Conservation (phyloP, 345 rosid species). For the Salix purpurea region DNA sequence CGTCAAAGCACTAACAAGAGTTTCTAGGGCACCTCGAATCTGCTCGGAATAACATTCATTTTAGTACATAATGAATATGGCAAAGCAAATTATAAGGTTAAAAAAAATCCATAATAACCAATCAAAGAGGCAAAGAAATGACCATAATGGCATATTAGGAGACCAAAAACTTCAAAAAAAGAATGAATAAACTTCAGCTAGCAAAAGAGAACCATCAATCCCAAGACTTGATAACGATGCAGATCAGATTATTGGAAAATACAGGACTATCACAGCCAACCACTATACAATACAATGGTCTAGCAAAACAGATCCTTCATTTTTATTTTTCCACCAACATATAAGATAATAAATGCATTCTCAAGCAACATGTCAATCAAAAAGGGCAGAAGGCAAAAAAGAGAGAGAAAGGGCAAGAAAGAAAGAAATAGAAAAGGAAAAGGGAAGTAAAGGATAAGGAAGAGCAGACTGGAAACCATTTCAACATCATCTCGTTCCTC, state of each 20-base stretch:
- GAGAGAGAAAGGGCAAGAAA: neutral
- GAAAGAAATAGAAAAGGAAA: neutral
- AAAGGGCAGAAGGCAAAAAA: neutral
- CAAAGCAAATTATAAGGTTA: neutral
- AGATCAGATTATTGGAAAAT: neutral
- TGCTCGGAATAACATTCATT: conserved; percentile 19
- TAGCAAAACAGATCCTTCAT: neutral
- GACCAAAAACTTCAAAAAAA: neutral
- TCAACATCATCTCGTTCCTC: conserved; percentile 89
- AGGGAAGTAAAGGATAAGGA: too few relatives aligned
- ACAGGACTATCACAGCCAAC: neutral
- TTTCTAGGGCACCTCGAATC: conserved; percentile 95
- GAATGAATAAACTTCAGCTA: neutral
- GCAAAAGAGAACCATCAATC: neutral
- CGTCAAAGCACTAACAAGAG: conserved; percentile 85
- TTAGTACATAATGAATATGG: neutral
- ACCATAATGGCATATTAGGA: neutral
- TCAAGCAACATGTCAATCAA: neutral
- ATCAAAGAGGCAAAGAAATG: neutral
- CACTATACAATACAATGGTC: neutral
- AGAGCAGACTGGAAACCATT: conserved; percentile 49
- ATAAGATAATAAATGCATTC: neutral
- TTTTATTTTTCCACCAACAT: neutral
- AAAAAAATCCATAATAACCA: neutral
- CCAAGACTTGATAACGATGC: neutral